Evolutionary conservation across 2,329 filamentous ascomycete species (phyloP), one percentile per base, ranked within the genome.

Genomic region (Aureobasidium mangrovei): DNA sequence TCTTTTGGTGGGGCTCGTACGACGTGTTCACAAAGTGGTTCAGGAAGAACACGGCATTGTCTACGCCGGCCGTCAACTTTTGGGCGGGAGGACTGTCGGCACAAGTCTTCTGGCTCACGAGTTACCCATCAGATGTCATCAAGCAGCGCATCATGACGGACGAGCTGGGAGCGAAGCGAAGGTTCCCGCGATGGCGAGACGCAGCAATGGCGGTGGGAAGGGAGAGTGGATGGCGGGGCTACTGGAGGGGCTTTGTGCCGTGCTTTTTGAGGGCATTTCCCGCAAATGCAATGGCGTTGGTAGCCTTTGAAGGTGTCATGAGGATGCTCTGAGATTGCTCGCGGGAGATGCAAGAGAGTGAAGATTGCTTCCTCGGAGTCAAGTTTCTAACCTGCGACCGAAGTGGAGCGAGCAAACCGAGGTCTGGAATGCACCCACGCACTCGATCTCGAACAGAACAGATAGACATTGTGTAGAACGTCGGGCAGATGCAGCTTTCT

Each of bases 71-170:
- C 1, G 78, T 97, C 65, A 97, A 97, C 68, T 98, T 98, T 74
- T 97, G 91, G 91, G 91, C 93, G 0, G 93, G 93, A 3, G 93
- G 93, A 0, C 73, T 97, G 49, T 91, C 86, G 45, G 93, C 93
- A 0, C 93, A 98, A 74, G 73, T 95, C 12, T 98, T 96, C 67
- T 98, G 93, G 93, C 69, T 95, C 41, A 88, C 86, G 18, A 88
- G 86, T 60, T 97, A 97, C 67, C 91, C 93, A 1, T 87, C 83
- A 45, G 91, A 97, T 67, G 88, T 96, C 26, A 84, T 97, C 54
- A 97, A 97, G 77, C 91, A 97, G 75, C 80, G 90, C 32, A 86
- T 98, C 67, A 97, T 98, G 93, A 96, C 91, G 10, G 93, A 97
- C 70, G 83, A 88, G 4, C 73, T 97, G 51, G 91, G 86, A 1